Evolutionary conservation across 208 protist genomes (phyloP).

Genomic region (Trypanosoma theileri): DNA sequence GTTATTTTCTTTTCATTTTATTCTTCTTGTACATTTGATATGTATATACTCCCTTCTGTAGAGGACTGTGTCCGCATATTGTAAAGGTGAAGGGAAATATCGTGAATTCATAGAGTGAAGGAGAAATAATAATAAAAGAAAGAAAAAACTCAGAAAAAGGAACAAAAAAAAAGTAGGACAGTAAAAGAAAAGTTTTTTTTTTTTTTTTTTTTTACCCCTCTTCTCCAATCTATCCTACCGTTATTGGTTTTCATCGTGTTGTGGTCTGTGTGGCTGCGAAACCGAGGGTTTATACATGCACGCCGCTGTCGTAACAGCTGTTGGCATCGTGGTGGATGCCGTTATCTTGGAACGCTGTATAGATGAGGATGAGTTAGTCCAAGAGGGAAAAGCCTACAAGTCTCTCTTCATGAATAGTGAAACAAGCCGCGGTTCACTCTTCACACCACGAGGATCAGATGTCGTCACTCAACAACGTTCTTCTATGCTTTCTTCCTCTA

Average conservation of each 20-base stretch:
- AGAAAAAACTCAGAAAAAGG: too few species aligned
- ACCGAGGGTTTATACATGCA: slow-evolving; percentile 23
- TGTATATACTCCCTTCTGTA: too few species aligned
- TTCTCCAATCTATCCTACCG: slow-evolving; percentile 1
- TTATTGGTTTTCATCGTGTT: slow-evolving; percentile 9
- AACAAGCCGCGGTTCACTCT: background rate
- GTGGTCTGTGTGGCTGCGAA: too few species aligned
- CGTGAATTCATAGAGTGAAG: too few species aligned
- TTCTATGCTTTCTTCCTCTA: background rate
- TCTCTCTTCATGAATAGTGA: background rate
- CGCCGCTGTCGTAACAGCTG: slow-evolving; percentile 37
- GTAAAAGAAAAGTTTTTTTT: too few species aligned
- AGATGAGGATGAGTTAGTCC: slow-evolving; percentile 19
- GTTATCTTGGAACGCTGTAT: slow-evolving; percentile 30
- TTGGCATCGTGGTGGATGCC: slow-evolving; percentile 46
- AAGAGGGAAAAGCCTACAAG: background rate
- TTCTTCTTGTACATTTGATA: background rate
- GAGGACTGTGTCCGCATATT: too few species aligned
- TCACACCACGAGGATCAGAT: background rate
- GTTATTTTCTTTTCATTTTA: slow-evolving; percentile 8
- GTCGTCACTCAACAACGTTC: background rate
- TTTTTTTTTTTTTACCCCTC: too few species aligned
- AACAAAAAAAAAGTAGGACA: too few species aligned
- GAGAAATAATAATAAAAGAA: too few species aligned
- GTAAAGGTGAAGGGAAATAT: too few species aligned